Percentiles rank a stretch among this genome's conserved stretches.
Conservation (phyloP, 768 basidiomycete genomes). For the Lactarius evosmus region DNA sequence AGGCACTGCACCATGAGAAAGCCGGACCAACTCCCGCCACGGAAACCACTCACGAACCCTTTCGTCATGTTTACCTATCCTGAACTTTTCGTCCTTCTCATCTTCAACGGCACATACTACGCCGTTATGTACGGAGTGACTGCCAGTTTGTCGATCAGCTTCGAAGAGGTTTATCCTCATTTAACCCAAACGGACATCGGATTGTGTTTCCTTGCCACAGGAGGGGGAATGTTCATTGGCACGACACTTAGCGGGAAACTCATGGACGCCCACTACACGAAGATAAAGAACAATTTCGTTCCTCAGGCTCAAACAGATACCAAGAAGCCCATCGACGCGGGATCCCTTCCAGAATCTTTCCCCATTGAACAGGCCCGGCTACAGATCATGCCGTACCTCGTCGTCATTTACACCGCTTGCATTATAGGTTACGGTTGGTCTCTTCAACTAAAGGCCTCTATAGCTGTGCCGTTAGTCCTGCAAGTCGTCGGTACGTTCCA, state of each 20-base stretch:
- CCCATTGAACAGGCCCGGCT: slow-evolving; percentile 61
- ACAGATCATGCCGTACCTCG: slow-evolving; percentile 43
- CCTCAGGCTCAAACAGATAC: slow-evolving; percentile 24
- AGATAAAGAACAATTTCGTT: slow-evolving; percentile 34
- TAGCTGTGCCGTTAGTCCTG: slow-evolving; percentile 56
- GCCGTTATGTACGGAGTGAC: slow-evolving; percentile 59
- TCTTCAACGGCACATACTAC: slow-evolving; percentile 52
- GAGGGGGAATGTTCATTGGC: slow-evolving; percentile 66
- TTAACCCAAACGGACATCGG: slow-evolving; percentile 65
- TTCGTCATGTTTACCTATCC: slow-evolving; percentile 51
- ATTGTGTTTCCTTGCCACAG: slow-evolving; percentile 73
- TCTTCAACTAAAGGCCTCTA: slow-evolving; percentile 44
- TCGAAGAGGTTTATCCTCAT: slow-evolving; percentile 54
- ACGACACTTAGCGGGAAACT: slow-evolving; percentile 56
- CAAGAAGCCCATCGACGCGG: slow-evolving; percentile 27
- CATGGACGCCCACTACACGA: slow-evolving; percentile 63
- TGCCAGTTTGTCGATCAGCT: slow-evolving; percentile 59
- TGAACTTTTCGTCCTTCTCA: slow-evolving; percentile 54
- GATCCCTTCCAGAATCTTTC: slow-evolving; percentile 40
- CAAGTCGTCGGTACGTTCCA: slow-evolving; percentile 37
- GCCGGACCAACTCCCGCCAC: slow-evolving; percentile 25
- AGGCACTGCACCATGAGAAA: slow-evolving; percentile 13
- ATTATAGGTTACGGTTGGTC: slow-evolving; percentile 62
- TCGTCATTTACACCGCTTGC: slow-evolving; percentile 40
- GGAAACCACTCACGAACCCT: slow-evolving; percentile 49